Base-by-base conservation (phyloP, 2,329 filamentous ascomycete genomes). In the Dactylellina sp. region DNA sequence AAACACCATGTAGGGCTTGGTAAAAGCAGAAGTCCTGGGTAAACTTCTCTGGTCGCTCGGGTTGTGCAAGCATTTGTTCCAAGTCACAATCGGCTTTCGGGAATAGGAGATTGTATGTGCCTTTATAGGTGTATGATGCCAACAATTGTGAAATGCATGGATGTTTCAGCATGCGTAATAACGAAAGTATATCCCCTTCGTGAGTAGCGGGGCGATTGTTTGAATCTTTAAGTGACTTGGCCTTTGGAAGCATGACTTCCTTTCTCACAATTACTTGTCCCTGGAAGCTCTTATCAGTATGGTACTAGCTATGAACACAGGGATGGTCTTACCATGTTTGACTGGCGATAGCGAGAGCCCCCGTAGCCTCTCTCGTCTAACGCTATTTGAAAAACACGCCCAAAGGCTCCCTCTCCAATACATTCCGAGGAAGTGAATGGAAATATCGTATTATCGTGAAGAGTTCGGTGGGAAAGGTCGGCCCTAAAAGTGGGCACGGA, bases 1-100 rank as follows among this genome's bases (percentile, higher is more conserved):
- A 75, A 5, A 80, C 65, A 12, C 77, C 76, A 7, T 65, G 49
- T 2, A 80, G 59, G 37, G 57, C 28, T 9, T 32, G 28, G 28
- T 32, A 32, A 20, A 75, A 32, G n/a, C 11, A 52, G 24, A 18
- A 47, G 44, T 18, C n/a, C 6, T 12, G 44, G 7, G 12, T 20
- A 6, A 47, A 20, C 20, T 11, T 11, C 20, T 47, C 16, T 18
- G 16, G 20, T 24, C n/a, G 20, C 12, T 24, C 20, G 7, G 44
- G 12, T 20, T 12, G 12, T 20, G n/a, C 24, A 32, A 52, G 47
- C 12, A 52, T 20, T 49, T 63, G n/a, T 7, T 47, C 22, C n/a
- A 75, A 32, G 25, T 63, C 40, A 14, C 56, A 28, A 28, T 18
- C 14, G 16, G 24, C 63, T 12, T 61, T 14, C 7, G 44, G 50